Evolutionary conservation across 2,329 filamentous ascomycete species (phyloP).

Genomic region (Ceratocystis papillata): DNA sequence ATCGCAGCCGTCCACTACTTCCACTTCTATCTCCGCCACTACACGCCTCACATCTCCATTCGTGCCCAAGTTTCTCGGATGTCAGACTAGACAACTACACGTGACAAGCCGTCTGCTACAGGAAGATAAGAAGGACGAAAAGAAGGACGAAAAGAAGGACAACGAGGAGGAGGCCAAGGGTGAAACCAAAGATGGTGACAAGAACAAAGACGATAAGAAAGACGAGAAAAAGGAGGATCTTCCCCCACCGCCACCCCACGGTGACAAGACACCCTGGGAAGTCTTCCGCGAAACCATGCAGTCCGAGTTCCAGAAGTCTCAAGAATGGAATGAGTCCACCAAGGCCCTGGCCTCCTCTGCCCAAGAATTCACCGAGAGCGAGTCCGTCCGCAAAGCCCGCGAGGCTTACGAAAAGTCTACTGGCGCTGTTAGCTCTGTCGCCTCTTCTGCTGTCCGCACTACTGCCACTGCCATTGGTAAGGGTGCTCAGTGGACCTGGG

Average conservation of each 20-base stretch:
- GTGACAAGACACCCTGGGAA: slow-evolving; percentile 97
- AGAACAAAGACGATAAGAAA: slow-evolving; percentile 37
- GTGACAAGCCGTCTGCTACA: slow-evolving; percentile 27
- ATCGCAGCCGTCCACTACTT: slow-evolving; percentile 32
- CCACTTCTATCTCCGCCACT: slow-evolving; percentile 31
- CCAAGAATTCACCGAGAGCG: slow-evolving; percentile 85
- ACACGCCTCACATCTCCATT: slow-evolving; percentile 34
- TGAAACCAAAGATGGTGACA: slow-evolving; percentile 37
- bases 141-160: slow-evolving; percentile 33
- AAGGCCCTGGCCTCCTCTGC: slow-evolving; percentile 85
- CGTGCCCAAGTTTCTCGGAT: slow-evolving; percentile 23
- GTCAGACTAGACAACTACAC: slow-evolving; percentile 28
- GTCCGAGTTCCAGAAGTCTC: slow-evolving; percentile 87
- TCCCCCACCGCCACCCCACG: slow-evolving; percentile 86
- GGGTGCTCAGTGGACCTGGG: slow-evolving; percentile 93
- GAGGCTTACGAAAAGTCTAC: slow-evolving; percentile 81
- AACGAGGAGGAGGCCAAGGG: slow-evolving; percentile 27
- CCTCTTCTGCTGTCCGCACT: slow-evolving; percentile 68
- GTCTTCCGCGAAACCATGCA: slow-evolving; percentile 97
- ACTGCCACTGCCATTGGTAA: slow-evolving; percentile 83
- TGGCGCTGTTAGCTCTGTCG: slow-evolving; percentile 67
- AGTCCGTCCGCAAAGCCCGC: slow-evolving; percentile 73
- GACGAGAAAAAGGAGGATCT: slow-evolving; percentile 52
- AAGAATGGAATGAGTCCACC: slow-evolving; percentile 98
- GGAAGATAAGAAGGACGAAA: slow-evolving; percentile 23